Conservation (phyloP, 257 asterid species). For the Capsicum baccatum region DNA sequence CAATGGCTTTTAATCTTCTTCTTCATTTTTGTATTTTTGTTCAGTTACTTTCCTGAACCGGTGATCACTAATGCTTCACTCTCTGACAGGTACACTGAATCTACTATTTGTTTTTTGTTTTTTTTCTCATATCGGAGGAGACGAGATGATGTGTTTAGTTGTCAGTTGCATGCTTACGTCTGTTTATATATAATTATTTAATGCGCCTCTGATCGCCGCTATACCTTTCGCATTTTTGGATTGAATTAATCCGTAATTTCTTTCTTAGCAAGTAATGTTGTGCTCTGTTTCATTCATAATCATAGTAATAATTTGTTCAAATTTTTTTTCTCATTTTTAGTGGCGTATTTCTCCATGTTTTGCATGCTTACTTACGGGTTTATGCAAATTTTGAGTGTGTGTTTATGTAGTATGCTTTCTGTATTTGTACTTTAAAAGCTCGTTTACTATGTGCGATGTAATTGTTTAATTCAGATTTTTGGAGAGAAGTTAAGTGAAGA, state of each 20-base stretch:
- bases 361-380: too few species aligned
- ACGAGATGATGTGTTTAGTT: too few species aligned
- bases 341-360: too few species aligned
- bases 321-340: too few species aligned
- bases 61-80: background rate
- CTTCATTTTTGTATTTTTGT: background rate
- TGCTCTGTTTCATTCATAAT: background rate
- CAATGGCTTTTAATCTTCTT: constrained; percentile 29
- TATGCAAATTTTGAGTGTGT: too few species aligned
- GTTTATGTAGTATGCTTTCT: too few species aligned
- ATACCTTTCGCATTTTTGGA: background rate
- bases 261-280: background rate
- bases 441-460: too few species aligned
- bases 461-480: background rate
- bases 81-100: background rate
- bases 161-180: too few species aligned
- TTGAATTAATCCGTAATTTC: background rate
- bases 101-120: background rate
- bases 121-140: too few species aligned
- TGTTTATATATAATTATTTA: too few species aligned
- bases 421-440: too few species aligned
- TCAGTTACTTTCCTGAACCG: background rate
- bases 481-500: constrained; percentile 32
- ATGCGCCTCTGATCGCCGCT: background rate
- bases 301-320: background rate